Conservation (phyloP, 768 basidiomycete genomes). For the Leccinum aurantiacum region DNA sequence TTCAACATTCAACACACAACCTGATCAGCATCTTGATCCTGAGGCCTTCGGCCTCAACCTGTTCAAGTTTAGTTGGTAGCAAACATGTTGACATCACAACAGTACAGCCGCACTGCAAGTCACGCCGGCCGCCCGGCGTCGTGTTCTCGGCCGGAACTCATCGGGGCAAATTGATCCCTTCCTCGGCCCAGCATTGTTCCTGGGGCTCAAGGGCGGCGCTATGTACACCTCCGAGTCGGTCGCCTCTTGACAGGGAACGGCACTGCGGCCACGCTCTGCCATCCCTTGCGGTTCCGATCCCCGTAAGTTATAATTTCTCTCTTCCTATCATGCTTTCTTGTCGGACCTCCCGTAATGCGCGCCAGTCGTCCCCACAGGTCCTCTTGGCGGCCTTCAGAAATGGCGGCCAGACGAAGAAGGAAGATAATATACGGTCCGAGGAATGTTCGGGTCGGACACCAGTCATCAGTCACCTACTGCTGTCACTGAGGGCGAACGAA, state of each 20-base stretch:
- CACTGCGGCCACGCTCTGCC: not conserved
- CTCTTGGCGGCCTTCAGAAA: too few relatives aligned
- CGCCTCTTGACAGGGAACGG: not conserved
- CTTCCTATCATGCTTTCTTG: not conserved
- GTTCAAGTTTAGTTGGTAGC: not conserved
- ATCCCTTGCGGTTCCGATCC: not conserved
- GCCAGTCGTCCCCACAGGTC: too few relatives aligned
- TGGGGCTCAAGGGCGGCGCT: not conserved
- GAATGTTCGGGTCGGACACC: too few relatives aligned
- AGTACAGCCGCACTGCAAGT: not conserved
- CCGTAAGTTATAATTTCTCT: not conserved
- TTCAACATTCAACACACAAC: too few relatives aligned
- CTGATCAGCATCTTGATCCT: too few relatives aligned
- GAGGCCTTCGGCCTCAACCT: not conserved
- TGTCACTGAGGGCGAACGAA: too few relatives aligned
- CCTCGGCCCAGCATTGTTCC: not conserved
- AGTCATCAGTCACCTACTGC: too few relatives aligned
- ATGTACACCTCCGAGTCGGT: not conserved
- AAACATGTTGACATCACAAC: not conserved
- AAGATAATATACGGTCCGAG: too few relatives aligned
- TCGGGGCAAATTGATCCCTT: not conserved
- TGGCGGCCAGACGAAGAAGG: too few relatives aligned
- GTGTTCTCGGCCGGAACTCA: not conserved
- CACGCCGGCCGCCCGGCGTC: not conserved
- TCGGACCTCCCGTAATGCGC: too few relatives aligned